Evolutionary conservation across 1,284 basidiomycete species (phyloP), one percentile per base, ranked within the genome.

Genomic region (Papiliotrema flavescens): DNA sequence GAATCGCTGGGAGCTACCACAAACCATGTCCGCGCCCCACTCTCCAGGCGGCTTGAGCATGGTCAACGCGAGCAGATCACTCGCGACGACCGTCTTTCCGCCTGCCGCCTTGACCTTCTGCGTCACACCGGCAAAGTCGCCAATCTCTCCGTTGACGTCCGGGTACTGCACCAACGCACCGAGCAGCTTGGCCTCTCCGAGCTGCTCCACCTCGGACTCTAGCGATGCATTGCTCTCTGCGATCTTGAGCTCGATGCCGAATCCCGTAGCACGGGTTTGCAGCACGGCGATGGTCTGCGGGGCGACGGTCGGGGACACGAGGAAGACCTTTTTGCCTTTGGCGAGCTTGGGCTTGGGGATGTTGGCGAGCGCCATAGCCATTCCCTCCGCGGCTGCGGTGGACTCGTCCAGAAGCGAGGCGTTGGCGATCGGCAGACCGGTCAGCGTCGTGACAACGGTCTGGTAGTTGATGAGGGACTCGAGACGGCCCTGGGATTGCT

Each of bases 391-490:
- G 2, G 91, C 91, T 17, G 93, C 93, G 4, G 93, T 97, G 1
- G 89, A 88, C 75, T 93, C 90, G 67, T 94, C 90, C 24, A 97
- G 80, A 32, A 97, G 81, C 26, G 91, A 95, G 3, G 92, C 91
- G 67, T 96, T 96, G 39, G 93, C 89, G 61, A 98, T 92, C 63
- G 94, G 89, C 81, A 98, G 92, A 13, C 87, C 83, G 11, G 95
- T 97, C 67, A 98, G 81, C 36, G 93, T 97, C 79, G 86, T 91
- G 65, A 95, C 84, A 87, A 98, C 92, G 2, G 93, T 93, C 79
- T 98, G 95, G 74, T 86, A 98, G 78, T 98, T 98, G 72, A 98
- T 84, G 47, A 98, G 83, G 5, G 93, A 97, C 75, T 98, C 95
- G 53, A 98, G 83, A 57, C 95, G 92, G 51, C 91, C 74, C 64